Evolutionary conservation across 2,329 filamentous ascomycete species (phyloP).

Genomic region (Talaromyces atroroseus): DNA sequence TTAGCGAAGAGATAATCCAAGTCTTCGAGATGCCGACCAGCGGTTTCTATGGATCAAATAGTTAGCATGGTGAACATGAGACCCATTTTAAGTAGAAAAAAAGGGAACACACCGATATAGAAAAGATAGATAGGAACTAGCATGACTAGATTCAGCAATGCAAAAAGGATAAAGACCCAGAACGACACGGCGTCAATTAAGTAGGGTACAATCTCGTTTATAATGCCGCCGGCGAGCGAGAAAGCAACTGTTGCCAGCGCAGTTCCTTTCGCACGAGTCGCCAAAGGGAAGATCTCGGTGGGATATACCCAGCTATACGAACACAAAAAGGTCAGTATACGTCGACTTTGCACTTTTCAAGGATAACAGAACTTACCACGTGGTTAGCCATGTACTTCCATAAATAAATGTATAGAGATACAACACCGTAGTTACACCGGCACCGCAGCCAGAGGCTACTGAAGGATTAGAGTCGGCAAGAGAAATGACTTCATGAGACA

Average conservation of each 20-base stretch:
- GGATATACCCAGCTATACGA: conserved; percentile 42
- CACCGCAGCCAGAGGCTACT: conserved; percentile 25
- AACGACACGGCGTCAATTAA: conserved; percentile 27
- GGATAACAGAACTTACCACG: conserved; percentile 33
- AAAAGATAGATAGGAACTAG: conserved; percentile 24
- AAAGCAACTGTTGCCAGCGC: conserved; percentile 23
- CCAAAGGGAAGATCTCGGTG: conserved; percentile 44
- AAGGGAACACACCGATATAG: conserved; percentile 19
- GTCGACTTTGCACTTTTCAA: conserved; percentile 33
- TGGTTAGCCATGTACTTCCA: conserved; percentile 23
- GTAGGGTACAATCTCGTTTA: conserved; percentile 30
- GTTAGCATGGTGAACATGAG: neutral
- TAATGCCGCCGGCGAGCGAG: conserved; percentile 23
- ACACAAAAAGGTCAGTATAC: neutral
- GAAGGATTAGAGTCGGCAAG: conserved; percentile 31
- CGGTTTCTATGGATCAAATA: conserved; percentile 13
- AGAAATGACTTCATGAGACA: conserved; percentile 39
- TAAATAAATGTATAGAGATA: conserved; percentile 23
- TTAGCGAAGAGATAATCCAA: conserved; percentile 20
- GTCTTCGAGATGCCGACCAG: conserved; percentile 19
- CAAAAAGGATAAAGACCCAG: conserved; percentile 30
- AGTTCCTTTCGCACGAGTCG: conserved; percentile 40
- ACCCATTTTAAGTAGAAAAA: no score
- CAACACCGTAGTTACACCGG: conserved; percentile 36
- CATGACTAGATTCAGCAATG: conserved; percentile 24